Percentiles rank a stretch among this genome's conserved stretches.
phyloP scores from a whole-genome alignment of 2,329 filamentous ascomycete species.

The Davidsoniella virescens region DNA sequence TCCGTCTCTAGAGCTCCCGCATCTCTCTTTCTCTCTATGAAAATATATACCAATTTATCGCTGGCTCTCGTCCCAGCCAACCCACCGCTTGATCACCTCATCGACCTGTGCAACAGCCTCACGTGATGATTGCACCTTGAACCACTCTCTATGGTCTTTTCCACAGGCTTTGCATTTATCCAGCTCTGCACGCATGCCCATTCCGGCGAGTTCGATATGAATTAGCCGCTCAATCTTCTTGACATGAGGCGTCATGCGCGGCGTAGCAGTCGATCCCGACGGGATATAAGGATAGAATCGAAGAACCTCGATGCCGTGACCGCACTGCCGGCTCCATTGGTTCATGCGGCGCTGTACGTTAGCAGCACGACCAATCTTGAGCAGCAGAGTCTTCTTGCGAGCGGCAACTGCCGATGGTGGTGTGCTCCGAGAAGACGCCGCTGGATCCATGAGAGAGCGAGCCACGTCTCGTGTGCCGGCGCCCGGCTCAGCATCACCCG shows the following conservation, averaged over 20 bases:
- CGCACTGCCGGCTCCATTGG: constrained; percentile 88
- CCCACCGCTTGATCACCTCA: constrained; percentile 67
- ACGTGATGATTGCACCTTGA: constrained; percentile 64
- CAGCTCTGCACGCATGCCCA: constrained; percentile 37
- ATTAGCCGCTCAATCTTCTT: constrained; percentile 81
- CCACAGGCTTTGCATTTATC: constrained; percentile 61
- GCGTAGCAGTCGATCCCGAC: constrained; percentile 20
- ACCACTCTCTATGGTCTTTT: constrained; percentile 84
- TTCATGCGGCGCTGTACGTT: constrained; percentile 87
- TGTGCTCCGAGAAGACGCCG: constrained; percentile 20
- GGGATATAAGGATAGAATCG: constrained; percentile 78
- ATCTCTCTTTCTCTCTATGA: not conserved
- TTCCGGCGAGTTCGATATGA: constrained; percentile 66
- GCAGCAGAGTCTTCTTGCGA: constrained; percentile 42
- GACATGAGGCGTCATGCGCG: constrained; percentile 65
- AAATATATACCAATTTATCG: not conserved
- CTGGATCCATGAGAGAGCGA: constrained; percentile 7
- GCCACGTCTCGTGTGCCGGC: not conserved
- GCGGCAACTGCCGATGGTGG: constrained; percentile 19
- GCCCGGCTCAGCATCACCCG: constrained; percentile 29
- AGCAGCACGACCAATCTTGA: constrained; percentile 50
- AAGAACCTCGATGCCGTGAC: constrained; percentile 71
- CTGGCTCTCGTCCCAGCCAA: constrained; percentile 55
- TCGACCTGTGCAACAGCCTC: constrained; percentile 51
- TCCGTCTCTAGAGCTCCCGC: not conserved